These are phyloP conservation scores for Chalara sp. DNA, from an alignment of 2,329 filamentous ascomycete species.

Conservation along the genomic window DNA sequence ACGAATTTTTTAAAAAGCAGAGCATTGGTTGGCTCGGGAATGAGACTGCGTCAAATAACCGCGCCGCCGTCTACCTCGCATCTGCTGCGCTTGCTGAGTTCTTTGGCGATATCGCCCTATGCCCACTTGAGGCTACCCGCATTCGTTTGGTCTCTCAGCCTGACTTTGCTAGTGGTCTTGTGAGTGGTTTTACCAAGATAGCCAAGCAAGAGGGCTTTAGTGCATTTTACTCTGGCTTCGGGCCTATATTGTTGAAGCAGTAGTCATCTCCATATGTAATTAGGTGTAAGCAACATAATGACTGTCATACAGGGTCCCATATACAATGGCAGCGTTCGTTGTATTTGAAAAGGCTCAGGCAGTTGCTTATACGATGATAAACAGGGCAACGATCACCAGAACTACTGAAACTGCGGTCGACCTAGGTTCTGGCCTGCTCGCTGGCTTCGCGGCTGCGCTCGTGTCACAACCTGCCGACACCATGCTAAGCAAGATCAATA, in stretches of 20 bases:
- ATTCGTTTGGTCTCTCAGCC: conserved; percentile 89
- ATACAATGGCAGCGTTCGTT: conserved; percentile 94
- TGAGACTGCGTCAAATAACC: conserved; percentile 71
- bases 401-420: conserved; percentile 73
- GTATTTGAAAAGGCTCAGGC: conserved; percentile 86
- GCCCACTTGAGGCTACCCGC: conserved; percentile 88
- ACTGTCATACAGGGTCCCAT: conserved; percentile 60
- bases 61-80: conserved; percentile 74
- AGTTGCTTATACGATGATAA: conserved; percentile 58
- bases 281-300: background rate
- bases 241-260: conserved; percentile 79
- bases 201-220: conserved; percentile 73
- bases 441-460: conserved; percentile 79
- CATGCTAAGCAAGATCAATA: conserved; percentile 95
- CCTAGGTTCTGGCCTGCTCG: conserved; percentile 69
- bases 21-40: conserved; percentile 73
- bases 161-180: conserved; percentile 72
- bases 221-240: conserved; percentile 89
- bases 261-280: conserved; percentile 33
- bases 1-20: conserved; percentile 95
- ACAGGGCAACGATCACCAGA: conserved; percentile 64
- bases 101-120: conserved; percentile 75
- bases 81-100: conserved; percentile 60
- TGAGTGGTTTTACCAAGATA: conserved; percentile 79
- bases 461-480: conserved; percentile 89